These are phyloP conservation scores for Thymus quinquecostatus DNA, from an alignment of 257 asterid genomes.

Conservation along the genomic window DNA sequence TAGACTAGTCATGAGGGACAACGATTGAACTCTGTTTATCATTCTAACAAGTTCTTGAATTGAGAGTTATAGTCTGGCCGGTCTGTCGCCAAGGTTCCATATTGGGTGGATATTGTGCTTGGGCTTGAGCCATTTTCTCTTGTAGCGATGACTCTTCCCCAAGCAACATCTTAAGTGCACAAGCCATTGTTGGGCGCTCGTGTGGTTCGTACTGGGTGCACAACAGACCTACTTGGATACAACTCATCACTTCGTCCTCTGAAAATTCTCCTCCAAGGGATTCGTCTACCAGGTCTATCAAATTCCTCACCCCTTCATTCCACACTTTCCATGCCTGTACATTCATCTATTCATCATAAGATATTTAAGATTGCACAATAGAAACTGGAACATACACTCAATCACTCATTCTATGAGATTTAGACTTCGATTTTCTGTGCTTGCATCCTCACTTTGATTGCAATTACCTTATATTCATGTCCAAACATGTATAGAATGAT, in stretches of 20 bases:
- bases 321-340: constrained; percentile 21
- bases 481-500: neutral
- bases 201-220: constrained; percentile 16
- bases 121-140: constrained; percentile 9
- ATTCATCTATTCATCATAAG: neutral
- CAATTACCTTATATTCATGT: neutral
- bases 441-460: neutral
- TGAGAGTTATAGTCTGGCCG: too few relatives aligned
- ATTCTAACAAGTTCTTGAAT: too few relatives aligned
- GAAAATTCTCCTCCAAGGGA: neutral
- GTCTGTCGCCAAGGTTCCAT: neutral
- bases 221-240: constrained; percentile 28
- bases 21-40: too few relatives aligned
- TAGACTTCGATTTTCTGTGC: neutral
- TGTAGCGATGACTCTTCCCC: constrained; percentile 7
- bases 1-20: too few relatives aligned
- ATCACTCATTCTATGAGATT: neutral
- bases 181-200: constrained; percentile 24
- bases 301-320: constrained; percentile 11
- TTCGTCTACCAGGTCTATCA: constrained; percentile 9
- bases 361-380: neutral
- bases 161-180: constrained; percentile 27
- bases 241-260: constrained; percentile 26
- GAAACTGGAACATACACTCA: neutral
- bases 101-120: neutral